Percentiles rank a stretch among this genome's conserved stretches.
phyloP scores from a whole-genome alignment of 768 basidiomycete species.

The Amanita phalloides region DNA sequence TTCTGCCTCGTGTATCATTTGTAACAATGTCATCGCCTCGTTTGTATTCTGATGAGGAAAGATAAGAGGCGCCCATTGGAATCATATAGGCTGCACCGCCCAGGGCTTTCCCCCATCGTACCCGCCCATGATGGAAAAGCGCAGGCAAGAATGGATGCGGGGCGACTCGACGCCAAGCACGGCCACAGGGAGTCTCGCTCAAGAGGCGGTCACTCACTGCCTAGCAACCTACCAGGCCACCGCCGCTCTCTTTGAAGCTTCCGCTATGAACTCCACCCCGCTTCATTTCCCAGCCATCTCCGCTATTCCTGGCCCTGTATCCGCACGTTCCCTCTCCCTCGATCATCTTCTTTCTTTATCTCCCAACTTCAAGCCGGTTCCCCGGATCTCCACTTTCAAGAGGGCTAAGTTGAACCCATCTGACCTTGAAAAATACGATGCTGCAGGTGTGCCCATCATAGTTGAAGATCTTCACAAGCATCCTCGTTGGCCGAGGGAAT shows the following conservation, averaged over 20 bases:
- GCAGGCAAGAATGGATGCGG: constrained; percentile 14
- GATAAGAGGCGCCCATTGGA: neutral
- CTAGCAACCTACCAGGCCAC: constrained; percentile 1
- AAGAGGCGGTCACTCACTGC: neutral
- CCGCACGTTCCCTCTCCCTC: constrained; percentile 44
- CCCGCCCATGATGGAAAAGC: constrained; percentile 10
- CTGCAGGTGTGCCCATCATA: constrained; percentile 47
- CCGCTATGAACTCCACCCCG: neutral
- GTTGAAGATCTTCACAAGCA: constrained; percentile 51
- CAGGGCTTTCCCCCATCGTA: neutral
- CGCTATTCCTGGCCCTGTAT: constrained; percentile 11
- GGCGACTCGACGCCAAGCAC: constrained; percentile 9
- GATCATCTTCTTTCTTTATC: constrained; percentile 22
- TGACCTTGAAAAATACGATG: constrained; percentile 35
- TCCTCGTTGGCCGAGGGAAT: constrained; percentile 45
- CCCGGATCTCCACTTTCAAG: constrained; percentile 22
- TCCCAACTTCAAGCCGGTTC: constrained; percentile 18
- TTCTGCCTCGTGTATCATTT: neutral
- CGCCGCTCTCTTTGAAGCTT: neutral
- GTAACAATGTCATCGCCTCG: neutral
- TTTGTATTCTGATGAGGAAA: neutral
- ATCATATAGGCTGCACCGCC: neutral
- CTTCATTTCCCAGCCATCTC: constrained; percentile 3
- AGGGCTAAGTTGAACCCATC: constrained; percentile 13
- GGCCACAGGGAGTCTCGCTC: neutral